Evolutionary conservation across 441 rosid species (phyloP).

Genomic region (Croton laevigatus): DNA sequence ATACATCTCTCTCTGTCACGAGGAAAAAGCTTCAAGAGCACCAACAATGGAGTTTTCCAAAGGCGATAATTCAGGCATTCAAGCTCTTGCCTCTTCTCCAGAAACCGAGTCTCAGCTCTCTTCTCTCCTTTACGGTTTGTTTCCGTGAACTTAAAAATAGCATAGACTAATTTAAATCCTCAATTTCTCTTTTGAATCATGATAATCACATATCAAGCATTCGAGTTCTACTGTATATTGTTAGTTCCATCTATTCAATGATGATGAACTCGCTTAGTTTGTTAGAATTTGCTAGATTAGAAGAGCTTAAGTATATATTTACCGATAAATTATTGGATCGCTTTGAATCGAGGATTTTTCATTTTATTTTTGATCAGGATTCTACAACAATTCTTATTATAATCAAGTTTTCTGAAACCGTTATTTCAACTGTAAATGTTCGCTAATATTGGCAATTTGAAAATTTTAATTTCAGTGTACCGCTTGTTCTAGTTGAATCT

Average conservation of each 20-base stretch:
- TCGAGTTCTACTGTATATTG: not conserved
- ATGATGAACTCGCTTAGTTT: not conserved
- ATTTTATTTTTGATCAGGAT: not conserved
- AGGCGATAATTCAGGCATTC: constrained; percentile 33
- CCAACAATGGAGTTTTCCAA: constrained; percentile 51
- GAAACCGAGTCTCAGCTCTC: constrained; percentile 65
- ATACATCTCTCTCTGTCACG: not conserved
- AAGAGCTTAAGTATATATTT: not conserved
- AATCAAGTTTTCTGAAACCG: not conserved
- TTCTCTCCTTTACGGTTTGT: constrained; percentile 63
- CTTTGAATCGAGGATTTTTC: not conserved
- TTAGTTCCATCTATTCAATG: not conserved
- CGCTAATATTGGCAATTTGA: too few relatives aligned
- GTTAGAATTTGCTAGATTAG: not conserved
- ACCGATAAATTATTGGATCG: not conserved
- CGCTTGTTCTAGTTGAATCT: too few relatives aligned
- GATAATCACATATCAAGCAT: not conserved
- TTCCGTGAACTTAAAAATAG: not conserved
- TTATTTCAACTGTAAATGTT: too few relatives aligned
- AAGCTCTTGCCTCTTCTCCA: constrained; percentile 26
- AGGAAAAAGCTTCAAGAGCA: not conserved
- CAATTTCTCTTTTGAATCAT: not conserved
- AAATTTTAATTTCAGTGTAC: too few relatives aligned
- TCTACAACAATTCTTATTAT: not conserved
- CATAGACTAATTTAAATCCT: not conserved